Base-by-base conservation (phyloP, 495 filamentous ascomycete species). In the Penicillium psychrofluorescens region DNA sequence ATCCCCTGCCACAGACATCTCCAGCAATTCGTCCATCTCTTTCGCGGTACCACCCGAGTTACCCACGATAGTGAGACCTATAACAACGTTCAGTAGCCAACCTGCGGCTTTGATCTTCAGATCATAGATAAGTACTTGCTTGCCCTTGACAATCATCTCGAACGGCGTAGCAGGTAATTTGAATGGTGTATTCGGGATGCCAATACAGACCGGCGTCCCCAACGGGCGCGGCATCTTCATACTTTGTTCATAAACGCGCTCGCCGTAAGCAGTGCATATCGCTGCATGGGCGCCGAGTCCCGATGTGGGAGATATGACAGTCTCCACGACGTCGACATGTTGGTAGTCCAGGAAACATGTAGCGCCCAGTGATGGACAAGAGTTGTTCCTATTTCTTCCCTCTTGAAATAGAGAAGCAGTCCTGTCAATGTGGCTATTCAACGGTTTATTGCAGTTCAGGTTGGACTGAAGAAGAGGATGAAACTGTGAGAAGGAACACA, bases 121-220 rank as follows among this genome's bases (percentile, higher is more conserved):
- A 28, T 0, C n/a, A 42, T 10, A 8, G 31, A 16, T 36, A 11
- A 29, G 33, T 9, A 35, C 36, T 11, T 2, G 29, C 53, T 29
- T 38, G 58, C 66, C 62, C 43, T 62, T 65, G 8, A 67, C 59
- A 45, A 71, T 64, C 66, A 73, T 66, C 31, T 70, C 69, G 36
- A 73, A 62, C 15, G 15, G 15, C 4, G 15, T 16, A 16, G 15
- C 15, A 16, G 15, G 15, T 16, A 16, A 16, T 16, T 4, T 16
- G 15, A 16, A 16, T 16, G 15, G 15, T 16, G 15, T 16, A 16
- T 16, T 16, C 15, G 15, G 15, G 14, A 71, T 68, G 14, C 69
- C 69, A 4, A 71, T 67, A 36, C 70, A 73, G 11, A 71, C 70
- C 8, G 70, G 50, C 1, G 63, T 67, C 4, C 66, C 70, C 2